Percentiles rank a stretch among this genome's conserved stretches.
These are phyloP conservation scores for Syzygium jambos DNA, from an alignment of 345 rosid genomes.

Conservation along the genomic window DNA sequence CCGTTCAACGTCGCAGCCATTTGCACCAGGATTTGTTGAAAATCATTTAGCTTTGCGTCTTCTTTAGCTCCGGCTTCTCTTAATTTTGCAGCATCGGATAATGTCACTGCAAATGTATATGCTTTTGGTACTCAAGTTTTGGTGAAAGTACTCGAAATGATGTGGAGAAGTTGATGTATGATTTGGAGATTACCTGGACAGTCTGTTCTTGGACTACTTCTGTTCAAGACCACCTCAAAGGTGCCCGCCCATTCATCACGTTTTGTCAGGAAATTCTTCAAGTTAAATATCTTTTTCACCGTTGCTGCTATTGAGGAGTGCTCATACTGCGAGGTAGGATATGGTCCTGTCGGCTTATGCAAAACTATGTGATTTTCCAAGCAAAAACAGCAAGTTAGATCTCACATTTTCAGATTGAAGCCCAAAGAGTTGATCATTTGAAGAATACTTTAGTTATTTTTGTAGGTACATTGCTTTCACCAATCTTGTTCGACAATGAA, in stretches of 20 bases:
- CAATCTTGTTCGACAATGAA: neutral
- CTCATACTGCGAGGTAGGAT: slow-evolving; percentile 67
- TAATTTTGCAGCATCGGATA: slow-evolving; percentile 34
- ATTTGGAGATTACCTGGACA: slow-evolving; percentile 46
- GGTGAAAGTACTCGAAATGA: too few species aligned
- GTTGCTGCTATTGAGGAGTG: slow-evolving; percentile 88
- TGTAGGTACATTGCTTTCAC: neutral
- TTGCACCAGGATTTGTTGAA: slow-evolving; percentile 60
- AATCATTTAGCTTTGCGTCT: slow-evolving; percentile 42
- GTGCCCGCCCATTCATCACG: slow-evolving; percentile 95
- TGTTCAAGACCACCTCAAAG: slow-evolving; percentile 45
- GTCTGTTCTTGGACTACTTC: slow-evolving; percentile 52
- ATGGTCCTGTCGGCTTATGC: slow-evolving; percentile 73
- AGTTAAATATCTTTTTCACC: slow-evolving; percentile 67
- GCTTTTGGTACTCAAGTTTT: neutral
- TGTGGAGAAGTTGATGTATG: neutral
- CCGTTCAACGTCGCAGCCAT: slow-evolving; percentile 56
- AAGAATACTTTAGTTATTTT: neutral
- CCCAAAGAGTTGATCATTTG: neutral
- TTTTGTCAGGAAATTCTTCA: slow-evolving; percentile 62
- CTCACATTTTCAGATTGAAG: neutral
- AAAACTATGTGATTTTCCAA: slow-evolving; percentile 28
- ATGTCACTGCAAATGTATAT: slow-evolving; percentile 19
- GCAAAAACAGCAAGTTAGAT: neutral
- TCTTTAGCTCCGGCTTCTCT: slow-evolving; percentile 32